Percentiles rank a stretch among this genome's conserved stretches.
Evolutionary conservation across 768 basidiomycete species (phyloP).

Genomic region (Mrakia frigida): DNA sequence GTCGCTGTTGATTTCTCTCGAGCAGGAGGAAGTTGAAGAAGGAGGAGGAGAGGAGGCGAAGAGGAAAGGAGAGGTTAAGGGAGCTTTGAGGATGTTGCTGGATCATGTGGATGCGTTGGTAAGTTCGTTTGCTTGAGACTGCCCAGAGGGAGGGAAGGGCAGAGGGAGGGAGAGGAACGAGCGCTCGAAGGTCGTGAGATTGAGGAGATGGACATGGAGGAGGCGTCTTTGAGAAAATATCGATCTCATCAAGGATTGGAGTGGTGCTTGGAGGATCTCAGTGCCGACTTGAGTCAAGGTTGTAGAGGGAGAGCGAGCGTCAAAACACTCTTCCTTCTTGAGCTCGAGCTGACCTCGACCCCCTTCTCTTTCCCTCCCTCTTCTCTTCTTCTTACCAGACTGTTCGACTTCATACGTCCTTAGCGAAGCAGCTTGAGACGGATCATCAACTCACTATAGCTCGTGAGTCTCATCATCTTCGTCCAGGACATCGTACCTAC

Average conservation of each 20-base stretch:
- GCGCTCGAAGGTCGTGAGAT: background rate
- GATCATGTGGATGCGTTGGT: constrained; percentile 58
- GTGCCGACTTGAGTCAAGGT: background rate
- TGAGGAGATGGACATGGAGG: background rate
- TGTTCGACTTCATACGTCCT: constrained; percentile 24
- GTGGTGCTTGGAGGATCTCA: too few species aligned
- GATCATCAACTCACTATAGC: constrained; percentile 31
- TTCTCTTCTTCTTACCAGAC: constrained; percentile 11
- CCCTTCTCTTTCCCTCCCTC: too few species aligned
- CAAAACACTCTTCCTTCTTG: too few species aligned
- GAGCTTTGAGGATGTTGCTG: constrained; percentile 16
- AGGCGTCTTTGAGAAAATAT: background rate
- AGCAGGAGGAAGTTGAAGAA: background rate
- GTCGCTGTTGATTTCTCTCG: constrained; percentile 3
- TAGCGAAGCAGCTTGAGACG: constrained; percentile 28
- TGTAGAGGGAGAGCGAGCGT: background rate
- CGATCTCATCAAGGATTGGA: background rate
- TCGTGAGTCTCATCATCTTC: background rate
- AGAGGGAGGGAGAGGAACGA: background rate
- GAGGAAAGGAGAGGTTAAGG: constrained; percentile 6
- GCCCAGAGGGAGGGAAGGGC: too few species aligned
- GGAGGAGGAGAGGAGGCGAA: background rate
- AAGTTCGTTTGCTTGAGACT: constrained; percentile 35
- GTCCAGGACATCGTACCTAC: too few species aligned
- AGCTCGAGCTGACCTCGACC: background rate